Base-by-base conservation (phyloP, 192 early-diverging fungal species). In the Spizellomyces punctatus region DNA sequence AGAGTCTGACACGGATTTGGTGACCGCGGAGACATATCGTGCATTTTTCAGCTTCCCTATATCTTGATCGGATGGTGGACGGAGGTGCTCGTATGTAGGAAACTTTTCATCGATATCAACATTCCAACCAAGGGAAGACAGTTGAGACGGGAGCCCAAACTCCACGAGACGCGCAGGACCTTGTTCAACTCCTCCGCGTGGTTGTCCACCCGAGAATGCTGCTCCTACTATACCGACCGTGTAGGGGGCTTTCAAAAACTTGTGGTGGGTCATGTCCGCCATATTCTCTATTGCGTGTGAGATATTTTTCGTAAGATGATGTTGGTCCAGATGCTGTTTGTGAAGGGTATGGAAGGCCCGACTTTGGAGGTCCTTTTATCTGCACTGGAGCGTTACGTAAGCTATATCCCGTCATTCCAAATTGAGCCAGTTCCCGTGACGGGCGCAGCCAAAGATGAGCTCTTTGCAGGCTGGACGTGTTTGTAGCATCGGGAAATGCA, bases 121-220 rank as follows among this genome's bases (percentile, higher is more conserved):
- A 3, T 71, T 49, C 90, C 93, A 98, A 19, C 90, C 92, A 67
- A 98, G 86, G 46, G 78, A 82, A 72, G 90, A 76, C 44, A 96
- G 74, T 83, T 98, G 95, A 57, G 92, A 86, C 58, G 93, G 75
- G 14, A 98, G 75, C 57, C 95, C 95, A 75, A 89, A 89, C 71
- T 95, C 91, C 46, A 96, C 76, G 66, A 98, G 80, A 67, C 87
- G 87, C 12, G 90, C 80, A 7, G 95, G 95, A 19, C 95, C 96
- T 58, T 88, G 85, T 69, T 98, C 94, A 6, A 96, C 95, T 65
- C 96, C 96, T 63, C 85, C 85, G 78, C 90, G 89, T 62, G 92
- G 92, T 87, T 94, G 76, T 8, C 76, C 74, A 46, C 74, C 74
- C 58, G 36, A 54, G 75, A 93, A 93, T 41, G 88, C 87, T 48